phyloP scores from a whole-genome alignment of 495 filamentous ascomycete genomes.

The Choiromyces venosus region DNA sequence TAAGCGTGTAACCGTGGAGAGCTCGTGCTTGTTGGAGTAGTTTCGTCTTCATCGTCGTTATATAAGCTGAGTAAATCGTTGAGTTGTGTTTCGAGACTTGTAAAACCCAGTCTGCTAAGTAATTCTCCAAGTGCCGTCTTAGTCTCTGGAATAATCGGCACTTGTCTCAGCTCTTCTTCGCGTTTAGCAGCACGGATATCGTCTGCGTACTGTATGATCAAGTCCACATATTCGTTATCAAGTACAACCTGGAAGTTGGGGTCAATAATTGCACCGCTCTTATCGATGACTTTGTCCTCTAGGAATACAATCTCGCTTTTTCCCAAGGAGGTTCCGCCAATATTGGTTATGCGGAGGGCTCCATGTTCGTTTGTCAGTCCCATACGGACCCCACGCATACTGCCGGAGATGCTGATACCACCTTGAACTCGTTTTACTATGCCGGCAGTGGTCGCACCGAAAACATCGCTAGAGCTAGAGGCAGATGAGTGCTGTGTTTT shows the following conservation, averaged over 20 bases:
- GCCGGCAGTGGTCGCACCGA: slow-evolving; percentile 36
- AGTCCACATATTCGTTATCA: slow-evolving; percentile 33
- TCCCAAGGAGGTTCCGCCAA: slow-evolving; percentile 75
- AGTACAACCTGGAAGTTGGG: slow-evolving; percentile 46
- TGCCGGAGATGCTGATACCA: slow-evolving; percentile 67
- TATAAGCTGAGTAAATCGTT: slow-evolving; percentile 31
- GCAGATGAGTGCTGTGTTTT: slow-evolving; percentile 42
- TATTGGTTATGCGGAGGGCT: slow-evolving; percentile 57
- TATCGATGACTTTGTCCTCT: slow-evolving; percentile 61
- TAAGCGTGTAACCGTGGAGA: slow-evolving; percentile 25
- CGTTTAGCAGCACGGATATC: slow-evolving; percentile 11
- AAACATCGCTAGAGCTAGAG: slow-evolving; percentile 43
- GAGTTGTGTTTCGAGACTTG: slow-evolving; percentile 32
- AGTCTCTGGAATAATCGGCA: slow-evolving; percentile 17
- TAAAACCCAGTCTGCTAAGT: slow-evolving; percentile 28
- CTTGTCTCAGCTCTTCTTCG: slow-evolving; percentile 14
- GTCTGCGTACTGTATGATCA: slow-evolving; percentile 35
- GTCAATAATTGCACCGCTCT: slow-evolving; percentile 59
- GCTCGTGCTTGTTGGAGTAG: slow-evolving; percentile 30
- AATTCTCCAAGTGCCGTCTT: slow-evolving; percentile 31
- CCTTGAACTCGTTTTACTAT: slow-evolving; percentile 56
- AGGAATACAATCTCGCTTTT: slow-evolving; percentile 87
- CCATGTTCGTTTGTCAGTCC: slow-evolving; percentile 40
- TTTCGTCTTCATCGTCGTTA: slow-evolving; percentile 26
- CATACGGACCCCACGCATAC: slow-evolving; percentile 69